Percentiles rank a stretch among this genome's conserved stretches.
Evolutionary conservation across 176 grass and related monocot species (phyloP).

Genomic region (sorghum (Sorghum bicolor)): Sorghum_bicolor_NCBIv3 NC_012876.2:57066001-57066500

Average conservation of each 20-base stretch:
- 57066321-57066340: neutral
- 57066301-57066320: conserved; percentile 26
- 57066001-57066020: neutral
- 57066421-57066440: too few species aligned
- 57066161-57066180: neutral
- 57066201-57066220: neutral
- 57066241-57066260: neutral
- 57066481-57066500: too few species aligned
- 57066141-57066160: too few species aligned
- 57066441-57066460: too few species aligned
- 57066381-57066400: too few species aligned
- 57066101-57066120: neutral
- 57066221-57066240: neutral
- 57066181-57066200: neutral
- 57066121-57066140: neutral
- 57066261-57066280: conserved; percentile 7
- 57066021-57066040: neutral
- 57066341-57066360: neutral
- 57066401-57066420: too few species aligned
- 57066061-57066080: neutral
- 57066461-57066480: too few species aligned
- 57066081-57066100: neutral
- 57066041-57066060: neutral
- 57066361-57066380: too few species aligned
- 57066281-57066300: neutral